Evolutionary conservation across 2,329 filamentous ascomycete genomes (phyloP).

Genomic region (Trichoderma atrobrunneum): DNA sequence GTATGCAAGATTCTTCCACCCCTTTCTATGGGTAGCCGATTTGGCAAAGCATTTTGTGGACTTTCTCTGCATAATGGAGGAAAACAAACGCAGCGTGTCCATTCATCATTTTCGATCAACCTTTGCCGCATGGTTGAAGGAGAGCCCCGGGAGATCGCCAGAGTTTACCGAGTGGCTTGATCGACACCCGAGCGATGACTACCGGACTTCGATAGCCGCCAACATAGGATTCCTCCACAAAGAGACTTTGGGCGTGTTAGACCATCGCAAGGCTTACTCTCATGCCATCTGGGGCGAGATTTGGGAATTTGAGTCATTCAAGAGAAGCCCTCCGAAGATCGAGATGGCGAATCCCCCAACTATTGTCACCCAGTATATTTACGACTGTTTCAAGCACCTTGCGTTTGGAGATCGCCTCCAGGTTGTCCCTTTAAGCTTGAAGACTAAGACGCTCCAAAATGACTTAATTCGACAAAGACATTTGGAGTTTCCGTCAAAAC

Average conservation of each 20-base stretch:
- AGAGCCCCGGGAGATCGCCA: constrained; percentile 40
- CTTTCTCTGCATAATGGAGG: constrained; percentile 48
- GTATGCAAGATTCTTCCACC: constrained; percentile 60
- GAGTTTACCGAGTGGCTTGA: constrained; percentile 55
- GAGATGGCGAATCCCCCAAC: constrained; percentile 41
- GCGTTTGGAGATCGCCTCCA: constrained; percentile 55
- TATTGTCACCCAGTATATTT: constrained; percentile 67
- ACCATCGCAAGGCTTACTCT: constrained; percentile 25
- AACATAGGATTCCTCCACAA: constrained; percentile 64
- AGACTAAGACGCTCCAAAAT: constrained; percentile 30
- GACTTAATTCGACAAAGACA: constrained; percentile 29
- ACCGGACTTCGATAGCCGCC: constrained; percentile 57
- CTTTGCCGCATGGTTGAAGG: constrained; percentile 58
- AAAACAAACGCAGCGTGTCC: constrained; percentile 37
- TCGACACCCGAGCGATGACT: constrained; percentile 53
- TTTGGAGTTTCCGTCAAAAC: constrained; percentile 28
- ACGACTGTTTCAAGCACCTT: constrained; percentile 61
- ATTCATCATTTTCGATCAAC: constrained; percentile 54
- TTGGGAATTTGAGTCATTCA: constrained; percentile 36
- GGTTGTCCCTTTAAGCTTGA: constrained; percentile 28
- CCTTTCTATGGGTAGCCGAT: constrained; percentile 69
- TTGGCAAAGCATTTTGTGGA: constrained; percentile 71
- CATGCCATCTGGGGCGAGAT: constrained; percentile 57
- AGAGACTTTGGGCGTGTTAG: constrained; percentile 55
- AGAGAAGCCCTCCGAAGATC: constrained; percentile 14